Evolutionary conservation across 805 yeast genomes (phyloP).

Genomic region (Starmerella sp.): DNA sequence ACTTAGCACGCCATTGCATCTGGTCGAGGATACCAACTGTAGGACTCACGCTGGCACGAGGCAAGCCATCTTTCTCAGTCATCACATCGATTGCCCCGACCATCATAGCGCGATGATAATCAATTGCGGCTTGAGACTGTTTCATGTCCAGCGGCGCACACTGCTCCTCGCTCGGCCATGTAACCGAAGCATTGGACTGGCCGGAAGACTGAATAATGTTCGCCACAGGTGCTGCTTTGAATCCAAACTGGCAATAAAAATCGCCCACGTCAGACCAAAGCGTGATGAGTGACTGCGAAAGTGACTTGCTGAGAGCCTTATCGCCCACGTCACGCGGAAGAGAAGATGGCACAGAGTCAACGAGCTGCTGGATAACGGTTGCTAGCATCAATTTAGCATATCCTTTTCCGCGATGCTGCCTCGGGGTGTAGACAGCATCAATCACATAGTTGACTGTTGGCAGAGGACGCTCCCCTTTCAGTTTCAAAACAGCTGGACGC

Average conservation of each 20-base stretch:
- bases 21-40: constrained; percentile 14
- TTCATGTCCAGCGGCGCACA: constrained; percentile 5
- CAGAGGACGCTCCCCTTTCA: constrained; percentile 17
- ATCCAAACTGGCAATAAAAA: constrained; percentile 54
- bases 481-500: constrained; percentile 29
- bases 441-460: constrained; percentile 27
- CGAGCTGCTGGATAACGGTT: constrained; percentile 15
- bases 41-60: constrained; percentile 13
- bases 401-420: constrained; percentile 41
- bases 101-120: constrained; percentile 12
- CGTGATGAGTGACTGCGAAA: constrained; percentile 27
- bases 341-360: constrained; percentile 18
- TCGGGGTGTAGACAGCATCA: constrained; percentile 51
- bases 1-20: constrained; percentile 16
- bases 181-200: neutral
- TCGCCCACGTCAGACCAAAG: constrained; percentile 67
- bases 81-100: constrained; percentile 15
- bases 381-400: constrained; percentile 42
- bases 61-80: constrained; percentile 14
- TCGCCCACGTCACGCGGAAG: constrained; percentile 1
- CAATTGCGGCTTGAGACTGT: constrained; percentile 12
- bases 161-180: constrained; percentile 7
- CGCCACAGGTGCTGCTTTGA: constrained; percentile 11
- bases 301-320: neutral
- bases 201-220: constrained; percentile 1